Conservation (phyloP, 2,329 filamentous ascomycete species). For the Ophiosphaerella korrae region DNA sequence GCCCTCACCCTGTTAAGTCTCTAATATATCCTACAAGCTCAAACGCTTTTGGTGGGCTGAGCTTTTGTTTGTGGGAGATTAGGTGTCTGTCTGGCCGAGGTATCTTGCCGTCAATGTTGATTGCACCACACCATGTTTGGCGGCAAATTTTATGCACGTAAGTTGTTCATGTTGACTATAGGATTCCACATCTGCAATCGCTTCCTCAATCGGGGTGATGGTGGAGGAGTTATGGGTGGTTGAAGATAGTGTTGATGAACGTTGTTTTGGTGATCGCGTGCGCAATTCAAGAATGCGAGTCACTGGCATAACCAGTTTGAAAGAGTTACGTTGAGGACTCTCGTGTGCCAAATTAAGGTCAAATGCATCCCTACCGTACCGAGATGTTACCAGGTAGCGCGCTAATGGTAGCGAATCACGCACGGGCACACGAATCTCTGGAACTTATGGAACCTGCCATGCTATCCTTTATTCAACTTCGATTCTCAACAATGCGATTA, state of each 20-base stretch:
- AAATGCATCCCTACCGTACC: background rate
- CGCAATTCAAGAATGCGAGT: conserved; percentile 1
- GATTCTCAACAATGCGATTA: conserved; percentile 4
- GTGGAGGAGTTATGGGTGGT: background rate
- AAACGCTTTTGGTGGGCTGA: no score
- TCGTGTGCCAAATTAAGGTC: background rate
- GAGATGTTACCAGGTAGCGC: background rate
- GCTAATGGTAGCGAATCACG: background rate
- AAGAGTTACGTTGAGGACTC: background rate
- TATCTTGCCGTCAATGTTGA: no score
- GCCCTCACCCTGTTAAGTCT: no score
- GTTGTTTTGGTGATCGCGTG: background rate
- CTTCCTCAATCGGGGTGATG: background rate
- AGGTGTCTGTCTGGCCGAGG: no score
- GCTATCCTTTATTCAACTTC: conserved; percentile 4
- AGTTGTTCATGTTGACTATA: background rate
- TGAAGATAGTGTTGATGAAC: background rate
- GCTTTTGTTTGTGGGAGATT: no score
- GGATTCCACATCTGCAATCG: background rate
- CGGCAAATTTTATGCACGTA: background rate
- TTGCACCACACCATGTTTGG: no score
- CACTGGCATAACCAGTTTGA: background rate
- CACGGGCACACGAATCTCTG: background rate
- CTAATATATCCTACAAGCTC: no score
- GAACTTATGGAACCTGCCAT: background rate